Evolutionary conservation across 2,329 filamentous ascomycete species (phyloP), one percentile per base, ranked within the genome.

Genomic region (Trichoderma breve): DNA sequence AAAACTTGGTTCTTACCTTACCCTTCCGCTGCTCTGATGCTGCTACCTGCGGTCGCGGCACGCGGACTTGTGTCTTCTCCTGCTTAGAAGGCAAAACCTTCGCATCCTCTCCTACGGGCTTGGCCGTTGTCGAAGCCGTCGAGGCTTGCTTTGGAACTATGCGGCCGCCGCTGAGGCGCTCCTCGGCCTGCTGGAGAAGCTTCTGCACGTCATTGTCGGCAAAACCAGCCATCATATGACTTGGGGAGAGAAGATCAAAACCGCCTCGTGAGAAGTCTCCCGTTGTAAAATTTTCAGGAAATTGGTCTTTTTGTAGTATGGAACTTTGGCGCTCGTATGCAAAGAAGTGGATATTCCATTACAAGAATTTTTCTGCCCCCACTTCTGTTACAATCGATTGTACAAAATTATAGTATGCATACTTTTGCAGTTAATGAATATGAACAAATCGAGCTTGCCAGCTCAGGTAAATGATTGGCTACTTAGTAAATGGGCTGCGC

Each of bases 1-100:
- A n/a, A 7, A 21, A 15, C 6, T n/a, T 43, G 32, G 21, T 21
- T 58, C 71, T 78, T 76, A 81, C 80, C 78, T 80, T 80, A 67
- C 74, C 60, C 39, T 69, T 53, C 57, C 64, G 70, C 28, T 66
- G 62, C 47, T 53, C 47, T 21, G 55, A 21, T 28, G 65, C 57
- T 39, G 65, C 61, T 32, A 70, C 43, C 24, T 32, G 39, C 14
- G 63, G 18, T 51, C 67, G 73, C 12, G 72, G 63, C 58, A 71
- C 66, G n/a, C 75, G 75, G n/a, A 76, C 71, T 14, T 73, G 28
- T 47, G 73, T 68, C 43, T 70, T 69, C 26, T 75, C 71, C 24
- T 60, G 62, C 32, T 60, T 67, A 28, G 55, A 21, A 47, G 36
- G 28, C 9, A 57, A 28, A 30, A 32, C n/a, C 24, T 61, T 62